Evolutionary conservation across 352 stramenopile genomes (phyloP), one percentile per base, ranked within the genome.

Genomic region (Globisporangium middletonii): DNA sequence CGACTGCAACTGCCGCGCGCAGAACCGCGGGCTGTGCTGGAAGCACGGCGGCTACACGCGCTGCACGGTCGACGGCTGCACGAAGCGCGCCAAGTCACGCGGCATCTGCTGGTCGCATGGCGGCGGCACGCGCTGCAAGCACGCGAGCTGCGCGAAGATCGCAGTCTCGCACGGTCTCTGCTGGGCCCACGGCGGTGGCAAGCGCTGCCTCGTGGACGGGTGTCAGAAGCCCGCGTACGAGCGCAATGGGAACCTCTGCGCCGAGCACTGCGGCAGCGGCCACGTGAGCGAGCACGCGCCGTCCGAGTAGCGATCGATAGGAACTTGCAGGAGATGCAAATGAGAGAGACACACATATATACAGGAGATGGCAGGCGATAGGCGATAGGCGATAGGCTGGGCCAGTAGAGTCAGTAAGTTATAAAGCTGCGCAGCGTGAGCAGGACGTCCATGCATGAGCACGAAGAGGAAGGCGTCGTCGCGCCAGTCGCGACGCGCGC

Each of bases 171-270:
- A 71, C 23, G 73, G 73, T 1, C 55, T 67, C 4, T 86, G 73
- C 59, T 86, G 76, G 76, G 76, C 76, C 0, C 76, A 86, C 50
- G 74, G 71, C 50, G 75, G 68, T 28, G 72, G 70, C 30, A 78
- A 78, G 50, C 73, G 73, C 51, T 79, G 68, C 46, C 64, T 65
- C 44, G 47, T 59, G 8, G 45, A 62, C 16, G 47, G 61, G 26
- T 79, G 69, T 59, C 67, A 78, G 46, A 75, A 75, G 38, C 75
- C 78, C 12, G 78, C 75, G 45, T 88, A 85, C 45, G 72, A 85
- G 44, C 73, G 76, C 54, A 85, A 80, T 46, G 70, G 69, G 55
- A 85, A 88, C 50, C 71, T 78, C 19, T 88, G 78, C 47, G 60
- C 60, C 23, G 62, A 67, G 28, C 70, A 78, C 47, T 71, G 62